Conservation (phyloP, 2,329 filamentous ascomycete species). For the Ceratocystis lukuohia region DNA sequence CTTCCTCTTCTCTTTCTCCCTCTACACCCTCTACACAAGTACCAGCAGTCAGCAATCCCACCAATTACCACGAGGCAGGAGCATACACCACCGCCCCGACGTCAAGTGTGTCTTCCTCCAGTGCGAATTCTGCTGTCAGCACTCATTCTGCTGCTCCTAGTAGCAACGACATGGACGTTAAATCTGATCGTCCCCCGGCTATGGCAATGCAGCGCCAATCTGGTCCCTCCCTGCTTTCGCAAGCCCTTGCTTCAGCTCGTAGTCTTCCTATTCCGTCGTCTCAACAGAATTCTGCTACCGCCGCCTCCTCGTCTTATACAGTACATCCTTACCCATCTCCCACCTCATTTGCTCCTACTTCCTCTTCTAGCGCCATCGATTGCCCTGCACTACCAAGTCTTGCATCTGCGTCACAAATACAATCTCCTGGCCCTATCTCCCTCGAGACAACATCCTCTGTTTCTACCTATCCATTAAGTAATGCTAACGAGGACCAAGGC, state of each 20-base stretch:
- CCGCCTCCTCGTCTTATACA: slow-evolving; percentile 13
- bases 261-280: slow-evolving; percentile 31
- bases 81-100: background rate
- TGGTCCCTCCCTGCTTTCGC: slow-evolving; percentile 43
- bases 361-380: background rate
- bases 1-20: slow-evolving; percentile 3
- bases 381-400: slow-evolving; percentile 1
- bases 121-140: background rate
- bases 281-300: slow-evolving; percentile 9
- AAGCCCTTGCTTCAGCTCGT: slow-evolving; percentile 46
- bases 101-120: background rate
- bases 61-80: slow-evolving; percentile 2
- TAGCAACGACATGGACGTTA: slow-evolving; percentile 23
- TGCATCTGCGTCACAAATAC: background rate
- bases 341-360: background rate
- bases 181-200: slow-evolving; percentile 32
- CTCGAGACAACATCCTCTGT: background rate
- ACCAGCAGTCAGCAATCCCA: background rate
- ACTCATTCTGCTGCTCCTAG: background rate
- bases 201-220: slow-evolving; percentile 30
- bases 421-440: background rate
- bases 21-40: slow-evolving; percentile 1
- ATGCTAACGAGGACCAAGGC: slow-evolving; percentile 11
- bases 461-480: slow-evolving; percentile 7
- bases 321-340: slow-evolving; percentile 14